phyloP scores from a whole-genome alignment of 768 basidiomycete genomes.

The Termitomyces sp. region DNA sequence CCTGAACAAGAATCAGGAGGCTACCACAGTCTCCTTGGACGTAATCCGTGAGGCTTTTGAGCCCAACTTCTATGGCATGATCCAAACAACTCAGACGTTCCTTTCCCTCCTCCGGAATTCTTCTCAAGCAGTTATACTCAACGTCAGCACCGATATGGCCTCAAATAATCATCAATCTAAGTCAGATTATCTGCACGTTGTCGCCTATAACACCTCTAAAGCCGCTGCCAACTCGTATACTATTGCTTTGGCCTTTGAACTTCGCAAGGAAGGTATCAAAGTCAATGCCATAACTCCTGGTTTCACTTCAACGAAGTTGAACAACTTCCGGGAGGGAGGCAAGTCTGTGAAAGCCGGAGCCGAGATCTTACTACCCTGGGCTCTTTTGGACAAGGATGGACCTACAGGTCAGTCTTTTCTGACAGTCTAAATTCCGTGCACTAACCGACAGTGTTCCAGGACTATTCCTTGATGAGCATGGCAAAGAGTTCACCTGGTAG shows the following conservation, averaged over 20 bases:
- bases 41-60: constrained; percentile 34
- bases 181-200: constrained; percentile 27
- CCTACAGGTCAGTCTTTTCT: constrained; percentile 28
- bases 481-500: constrained; percentile 22
- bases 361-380: constrained; percentile 33
- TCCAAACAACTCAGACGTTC: constrained; percentile 39
- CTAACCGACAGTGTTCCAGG: constrained; percentile 13
- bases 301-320: constrained; percentile 43
- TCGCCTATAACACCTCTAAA: constrained; percentile 68
- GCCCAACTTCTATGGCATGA: constrained; percentile 40
- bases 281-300: constrained; percentile 67
- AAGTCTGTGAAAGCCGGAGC: constrained; percentile 34
- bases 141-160: constrained; percentile 42
- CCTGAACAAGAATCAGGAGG: constrained; percentile 30
- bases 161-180: constrained; percentile 35
- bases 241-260: constrained; percentile 61
- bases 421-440: background rate
- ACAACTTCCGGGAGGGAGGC: constrained; percentile 32
- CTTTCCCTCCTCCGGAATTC: constrained; percentile 36
- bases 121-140: constrained; percentile 34
- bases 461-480: constrained; percentile 30
- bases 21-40: constrained; percentile 28
- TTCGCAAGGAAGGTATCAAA: constrained; percentile 48
- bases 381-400: constrained; percentile 35
- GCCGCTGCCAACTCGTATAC: constrained; percentile 62